phyloP scores from a whole-genome alignment of 805 yeast genomes.

The Ogataea ramenticola region DNA sequence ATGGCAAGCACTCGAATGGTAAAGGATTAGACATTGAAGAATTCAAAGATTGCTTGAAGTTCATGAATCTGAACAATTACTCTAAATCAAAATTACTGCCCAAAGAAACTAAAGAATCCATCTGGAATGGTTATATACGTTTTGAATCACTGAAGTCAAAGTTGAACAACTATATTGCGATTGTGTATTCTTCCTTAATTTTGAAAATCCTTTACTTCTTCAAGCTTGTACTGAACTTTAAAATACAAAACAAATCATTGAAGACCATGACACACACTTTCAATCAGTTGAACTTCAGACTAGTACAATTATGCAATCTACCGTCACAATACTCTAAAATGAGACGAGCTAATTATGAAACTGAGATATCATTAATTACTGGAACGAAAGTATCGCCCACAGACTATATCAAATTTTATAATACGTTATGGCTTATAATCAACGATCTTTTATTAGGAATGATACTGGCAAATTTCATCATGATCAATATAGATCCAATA shows the following conservation, averaged over 20 bases:
- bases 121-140: not conserved
- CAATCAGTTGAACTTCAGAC: slow-evolving; percentile 70
- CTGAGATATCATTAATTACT: slow-evolving; percentile 31
- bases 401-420: slow-evolving; percentile 73
- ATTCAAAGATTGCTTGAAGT: slow-evolving; percentile 19
- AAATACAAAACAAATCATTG: slow-evolving; percentile 1
- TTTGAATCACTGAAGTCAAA: not conserved
- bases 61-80: slow-evolving; percentile 24
- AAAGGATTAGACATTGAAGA: slow-evolving; percentile 3
- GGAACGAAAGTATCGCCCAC: slow-evolving; percentile 34
- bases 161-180: not conserved
- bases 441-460: slow-evolving; percentile 79
- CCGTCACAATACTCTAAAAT: slow-evolving; percentile 72
- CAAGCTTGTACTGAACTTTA: not conserved
- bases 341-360: slow-evolving; percentile 27
- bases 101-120: not conserved
- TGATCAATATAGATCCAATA: not conserved
- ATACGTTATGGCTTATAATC: slow-evolving; percentile 77
- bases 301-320: slow-evolving; percentile 68
- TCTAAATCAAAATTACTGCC: slow-evolving; percentile 14
- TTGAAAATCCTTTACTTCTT: too few species aligned
- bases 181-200: not conserved
- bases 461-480: slow-evolving; percentile 39
- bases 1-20: slow-evolving; percentile 6
- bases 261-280: slow-evolving; percentile 40